A percentile compares a stretch with the other conserved stretches of the same genome.
Conservation (phyloP, 2,329 filamentous ascomycete species). For the Salinomyces thailandicus region DNA sequence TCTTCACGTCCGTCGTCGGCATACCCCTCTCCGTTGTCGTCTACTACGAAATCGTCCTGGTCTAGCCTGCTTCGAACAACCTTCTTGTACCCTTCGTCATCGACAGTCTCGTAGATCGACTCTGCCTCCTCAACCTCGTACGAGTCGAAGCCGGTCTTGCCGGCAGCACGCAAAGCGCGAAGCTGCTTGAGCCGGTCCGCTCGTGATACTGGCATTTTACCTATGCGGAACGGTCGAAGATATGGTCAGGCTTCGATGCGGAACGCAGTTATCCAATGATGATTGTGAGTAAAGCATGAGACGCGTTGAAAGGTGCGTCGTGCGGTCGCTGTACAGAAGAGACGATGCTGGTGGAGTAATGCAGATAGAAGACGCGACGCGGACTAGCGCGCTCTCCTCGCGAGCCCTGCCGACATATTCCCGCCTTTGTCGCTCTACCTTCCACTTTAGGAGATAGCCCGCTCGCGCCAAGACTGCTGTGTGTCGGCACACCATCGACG, state of each 20-base stretch:
- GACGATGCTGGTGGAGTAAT: too few relatives aligned
- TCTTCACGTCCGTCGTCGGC: conserved; percentile 94
- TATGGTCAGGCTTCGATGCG: too few relatives aligned
- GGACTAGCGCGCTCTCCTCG: too few relatives aligned
- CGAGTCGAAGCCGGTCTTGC: conserved; percentile 79
- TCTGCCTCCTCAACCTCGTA: conserved; percentile 80
- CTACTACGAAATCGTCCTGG: conserved; percentile 94
- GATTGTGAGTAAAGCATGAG: neutral
- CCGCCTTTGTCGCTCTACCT: too few relatives aligned
- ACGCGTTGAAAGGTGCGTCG: too few relatives aligned
- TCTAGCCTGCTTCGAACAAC: conserved; percentile 81
- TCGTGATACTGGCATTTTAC: conserved; percentile 25
- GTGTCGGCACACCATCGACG: too few relatives aligned
- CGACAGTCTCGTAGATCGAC: conserved; percentile 87
- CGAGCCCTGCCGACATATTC: too few relatives aligned
- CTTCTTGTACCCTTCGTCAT: conserved; percentile 95
- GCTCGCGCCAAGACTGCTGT: neutral
- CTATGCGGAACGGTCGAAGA: too few relatives aligned
- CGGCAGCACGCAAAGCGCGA: conserved; percentile 69
- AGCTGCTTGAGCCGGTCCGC: conserved; percentile 55
- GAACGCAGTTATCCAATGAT: neutral
- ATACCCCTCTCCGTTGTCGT: conserved; percentile 95
- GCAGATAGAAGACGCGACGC: too few relatives aligned
- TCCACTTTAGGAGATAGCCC: too few relatives aligned
- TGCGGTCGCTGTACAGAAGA: too few relatives aligned